These are phyloP conservation scores for Psilocybe sp. DNA, from an alignment of 768 basidiomycete genomes.

Conservation along the genomic window DNA sequence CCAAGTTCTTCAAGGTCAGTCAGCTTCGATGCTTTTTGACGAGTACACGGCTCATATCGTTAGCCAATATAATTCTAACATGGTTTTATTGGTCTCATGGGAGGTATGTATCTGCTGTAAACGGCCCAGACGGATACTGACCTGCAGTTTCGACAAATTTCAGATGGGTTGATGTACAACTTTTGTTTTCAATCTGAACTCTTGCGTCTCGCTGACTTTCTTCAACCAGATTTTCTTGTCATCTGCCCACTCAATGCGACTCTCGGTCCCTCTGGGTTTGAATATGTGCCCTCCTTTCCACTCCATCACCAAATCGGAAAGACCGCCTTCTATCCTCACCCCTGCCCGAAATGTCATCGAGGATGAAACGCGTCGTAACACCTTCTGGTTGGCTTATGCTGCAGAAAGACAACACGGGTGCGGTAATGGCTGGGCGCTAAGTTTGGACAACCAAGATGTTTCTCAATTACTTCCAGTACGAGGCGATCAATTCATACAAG, in stretches of 20 bases:
- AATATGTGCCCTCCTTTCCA: slow-evolving; percentile 67
- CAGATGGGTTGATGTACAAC: slow-evolving; percentile 72
- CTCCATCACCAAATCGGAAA: slow-evolving; percentile 55
- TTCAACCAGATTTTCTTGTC: slow-evolving; percentile 54
- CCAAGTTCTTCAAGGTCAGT: slow-evolving; percentile 59
- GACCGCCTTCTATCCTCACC: slow-evolving; percentile 57
- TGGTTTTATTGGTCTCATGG: slow-evolving; percentile 79
- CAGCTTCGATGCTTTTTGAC: background rate
- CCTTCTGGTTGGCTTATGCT: slow-evolving; percentile 73
- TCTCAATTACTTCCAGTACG: slow-evolving; percentile 68
- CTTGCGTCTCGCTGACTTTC: background rate
- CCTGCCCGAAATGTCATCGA: slow-evolving; percentile 62
- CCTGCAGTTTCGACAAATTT: background rate
- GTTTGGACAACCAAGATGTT: slow-evolving; percentile 72
- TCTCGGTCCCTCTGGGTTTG: slow-evolving; percentile 64
- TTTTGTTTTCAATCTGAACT: background rate
- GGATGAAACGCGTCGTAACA: slow-evolving; percentile 69
- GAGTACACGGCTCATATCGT: background rate
- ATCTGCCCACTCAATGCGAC: slow-evolving; percentile 55
- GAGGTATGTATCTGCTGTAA: slow-evolving; percentile 38
- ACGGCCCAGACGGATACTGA: background rate
- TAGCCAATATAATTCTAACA: slow-evolving; percentile 61
- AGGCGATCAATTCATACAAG: slow-evolving; percentile 56
- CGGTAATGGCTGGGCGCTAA: slow-evolving; percentile 69
- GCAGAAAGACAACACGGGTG: slow-evolving; percentile 65